These are phyloP conservation scores for Schizosaccharomyces pombe DNA, from an alignment of 805 yeast genomes.

Conservation along the genomic window DNA sequence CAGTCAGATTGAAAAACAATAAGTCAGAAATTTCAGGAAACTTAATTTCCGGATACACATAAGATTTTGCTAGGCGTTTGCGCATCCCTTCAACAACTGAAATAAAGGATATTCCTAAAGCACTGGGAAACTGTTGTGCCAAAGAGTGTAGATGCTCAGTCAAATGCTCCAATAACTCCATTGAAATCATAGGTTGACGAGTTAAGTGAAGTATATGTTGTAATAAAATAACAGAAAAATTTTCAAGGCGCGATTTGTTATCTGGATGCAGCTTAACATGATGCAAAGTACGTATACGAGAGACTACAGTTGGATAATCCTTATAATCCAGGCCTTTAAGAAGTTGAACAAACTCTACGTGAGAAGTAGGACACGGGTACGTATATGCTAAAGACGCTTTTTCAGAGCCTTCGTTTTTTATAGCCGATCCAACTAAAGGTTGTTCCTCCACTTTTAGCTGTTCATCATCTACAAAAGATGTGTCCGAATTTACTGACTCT, in stretches of 20 bases:
- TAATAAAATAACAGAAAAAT: conserved; percentile 11
- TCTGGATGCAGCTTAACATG: conserved; percentile 66
- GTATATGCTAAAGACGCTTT: conserved; percentile 10
- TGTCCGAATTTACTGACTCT: conserved; percentile 20
- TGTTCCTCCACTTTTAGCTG: conserved; percentile 13
- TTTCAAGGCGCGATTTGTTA: conserved; percentile 37
- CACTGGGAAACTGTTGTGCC: conserved; percentile 40
- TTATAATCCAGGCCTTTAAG: conserved; percentile 49
- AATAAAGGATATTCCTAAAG: conserved; percentile 40
- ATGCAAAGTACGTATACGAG: conserved; percentile 32
- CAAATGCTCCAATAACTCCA: conserved; percentile 8
- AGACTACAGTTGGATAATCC: conserved; percentile 21
- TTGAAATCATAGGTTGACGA: conserved; percentile 12
- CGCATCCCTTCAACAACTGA: conserved; percentile 32
- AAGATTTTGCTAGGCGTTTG: conserved; percentile 8
- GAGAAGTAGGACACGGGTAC: conserved; percentile 27
- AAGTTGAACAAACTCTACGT: conserved; percentile 39
- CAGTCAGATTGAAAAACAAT: conserved; percentile 45
- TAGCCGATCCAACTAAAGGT: neutral
- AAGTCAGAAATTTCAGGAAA: conserved; percentile 22
- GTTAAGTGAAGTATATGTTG: conserved; percentile 18
- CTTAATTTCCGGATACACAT: conserved; percentile 8
- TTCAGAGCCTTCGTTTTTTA: neutral
- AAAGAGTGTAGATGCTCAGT: conserved; percentile 26
- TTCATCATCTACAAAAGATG: conserved; percentile 18